Percentiles rank a stretch among this genome's conserved stretches.
These are phyloP conservation scores for Podospora fimiseda DNA, from an alignment of 495 filamentous ascomycete species.

Conservation along the genomic window DNA sequence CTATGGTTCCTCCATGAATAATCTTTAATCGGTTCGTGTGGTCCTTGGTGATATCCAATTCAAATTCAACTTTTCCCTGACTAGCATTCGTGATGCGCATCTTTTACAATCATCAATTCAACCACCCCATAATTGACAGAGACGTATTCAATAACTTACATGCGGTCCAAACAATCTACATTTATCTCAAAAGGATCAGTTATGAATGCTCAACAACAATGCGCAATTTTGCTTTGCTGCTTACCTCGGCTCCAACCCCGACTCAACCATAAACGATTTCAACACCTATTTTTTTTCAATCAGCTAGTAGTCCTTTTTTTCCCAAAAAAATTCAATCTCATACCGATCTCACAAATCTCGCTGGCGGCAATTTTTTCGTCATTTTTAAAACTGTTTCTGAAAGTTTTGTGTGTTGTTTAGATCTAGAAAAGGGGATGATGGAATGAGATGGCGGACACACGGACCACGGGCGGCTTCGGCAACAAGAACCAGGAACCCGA, in stretches of 20 bases:
- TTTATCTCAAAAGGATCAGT: background rate
- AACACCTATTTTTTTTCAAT: slow-evolving; percentile 50
- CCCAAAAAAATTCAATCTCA: slow-evolving; percentile 6
- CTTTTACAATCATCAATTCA: slow-evolving; percentile 32
- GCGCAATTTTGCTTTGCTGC: slow-evolving; percentile 6
- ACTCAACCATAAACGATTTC: slow-evolving; percentile 76
- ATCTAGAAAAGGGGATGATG: no score
- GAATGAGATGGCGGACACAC: no score
- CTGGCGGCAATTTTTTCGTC: slow-evolving; percentile 28
- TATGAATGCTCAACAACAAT: background rate
- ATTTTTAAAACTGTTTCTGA: slow-evolving; percentile 12
- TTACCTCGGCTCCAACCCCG: slow-evolving; percentile 83
- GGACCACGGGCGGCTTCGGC: background rate
- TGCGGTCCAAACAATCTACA: slow-evolving; percentile 37
- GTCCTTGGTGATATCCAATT: slow-evolving; percentile 75
- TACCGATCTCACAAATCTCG: slow-evolving; percentile 37
- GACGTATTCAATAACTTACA: slow-evolving; percentile 21
- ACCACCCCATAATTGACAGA: background rate
- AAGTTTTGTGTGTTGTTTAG: background rate
- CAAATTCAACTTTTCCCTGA: slow-evolving; percentile 80
- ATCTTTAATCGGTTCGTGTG: slow-evolving; percentile 91
- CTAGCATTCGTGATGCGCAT: slow-evolving; percentile 68
- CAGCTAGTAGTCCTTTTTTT: background rate
- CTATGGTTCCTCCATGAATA: slow-evolving; percentile 91
- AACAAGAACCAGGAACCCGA: background rate